Evolutionary conservation across 805 yeast genomes (phyloP), one percentile per base, ranked within the genome.

Genomic region (Wickerhamomyces subpelliculosus): DNA sequence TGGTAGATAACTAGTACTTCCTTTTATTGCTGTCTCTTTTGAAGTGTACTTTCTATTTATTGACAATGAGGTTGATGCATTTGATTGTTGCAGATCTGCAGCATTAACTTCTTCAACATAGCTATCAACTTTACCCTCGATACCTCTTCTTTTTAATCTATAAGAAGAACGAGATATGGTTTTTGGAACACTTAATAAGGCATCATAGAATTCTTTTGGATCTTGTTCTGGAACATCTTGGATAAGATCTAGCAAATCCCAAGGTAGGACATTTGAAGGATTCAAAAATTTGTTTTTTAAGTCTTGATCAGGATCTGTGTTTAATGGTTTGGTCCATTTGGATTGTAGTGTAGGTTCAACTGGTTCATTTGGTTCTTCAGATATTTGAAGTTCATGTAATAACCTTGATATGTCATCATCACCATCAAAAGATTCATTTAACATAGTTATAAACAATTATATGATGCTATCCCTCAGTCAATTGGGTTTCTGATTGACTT

Each of bases 1-100:
- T 0, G 98, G 98, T 51, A 90, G 61, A 50, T 73, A 84, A 16
- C 78, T 72, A 0, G 94, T 70, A 4, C 77, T 68, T 0, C 97
- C 97, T 34, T 70, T 65, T 3, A 86, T 62, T 2, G 79, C 65
- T 29, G 77, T 81, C n/a, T 65, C 65, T 45, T 75, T 75, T 7
- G 82, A 68, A 13, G 79, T 76, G 44, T 78, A 73, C 37, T 78
- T 73, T 45, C 98, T 69, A 23, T 74, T 77, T 41, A 88, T 57
- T 1, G 95, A 81, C 33, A 88, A 64, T 0, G 95, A 83, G 42
- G 79, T 81, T 11, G 80, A 69, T 13, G 88, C 74, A 32, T 74
- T 74, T 8, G 80, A 77, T 27, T 59, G 57, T 1, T 66, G 55
- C 8, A 68, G 58, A 13, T 63, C 68, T 10, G 66, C 52, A 23